Base-by-base conservation (phyloP, 306 rosid species). In the Lagenaria siceraria region DNA sequence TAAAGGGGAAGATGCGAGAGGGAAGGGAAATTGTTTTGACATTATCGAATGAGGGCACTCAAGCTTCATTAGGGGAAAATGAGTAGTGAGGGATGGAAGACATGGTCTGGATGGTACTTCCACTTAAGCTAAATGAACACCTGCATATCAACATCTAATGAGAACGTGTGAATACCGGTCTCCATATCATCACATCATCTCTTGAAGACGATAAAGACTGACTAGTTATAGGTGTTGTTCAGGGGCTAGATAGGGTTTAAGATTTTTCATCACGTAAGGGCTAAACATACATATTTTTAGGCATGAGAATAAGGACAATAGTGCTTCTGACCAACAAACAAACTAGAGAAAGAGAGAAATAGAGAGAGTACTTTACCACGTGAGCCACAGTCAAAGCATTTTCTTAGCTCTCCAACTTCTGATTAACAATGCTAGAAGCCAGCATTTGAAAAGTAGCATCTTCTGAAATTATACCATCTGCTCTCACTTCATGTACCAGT, bases 401-500 rank as follows among this genome's bases (percentile, higher is more conserved):
- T 38, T 22, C 43, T 49, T 22, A 73, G 77, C 21, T 27, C 43
- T 73, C 60, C 25, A 49, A 25, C 24, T 52, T 49, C 33, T 49
- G 19, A 49, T 25, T 31, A 73, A 10, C 4, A 48, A 48, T 19
- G 22, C 61, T 49, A 52, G 60, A 52, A 58, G 54, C 82, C 38
- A 80, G 61, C 38, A 72, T 72, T 33, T 3, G 62, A 66, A 17
- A 77, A 59, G 80, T 59, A 75, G 46, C 52, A 76, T 80, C 85
- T 78, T 90, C 90, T 17, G 89, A 89, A 72, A 49, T 68, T 79
- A 90, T 77, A 55, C 86, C 85, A 29, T 65, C 74, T 40, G 18
- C 78, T 70, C 40, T 85, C 92, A 90, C 88, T 82, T 79, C 81
- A 21, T 31, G 73, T 69, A 73, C 78, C 54, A 85, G 73, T 66